Conservation (phyloP, 192 early-diverging fungal genomes). For the Mortierella hygrophila region DNA sequence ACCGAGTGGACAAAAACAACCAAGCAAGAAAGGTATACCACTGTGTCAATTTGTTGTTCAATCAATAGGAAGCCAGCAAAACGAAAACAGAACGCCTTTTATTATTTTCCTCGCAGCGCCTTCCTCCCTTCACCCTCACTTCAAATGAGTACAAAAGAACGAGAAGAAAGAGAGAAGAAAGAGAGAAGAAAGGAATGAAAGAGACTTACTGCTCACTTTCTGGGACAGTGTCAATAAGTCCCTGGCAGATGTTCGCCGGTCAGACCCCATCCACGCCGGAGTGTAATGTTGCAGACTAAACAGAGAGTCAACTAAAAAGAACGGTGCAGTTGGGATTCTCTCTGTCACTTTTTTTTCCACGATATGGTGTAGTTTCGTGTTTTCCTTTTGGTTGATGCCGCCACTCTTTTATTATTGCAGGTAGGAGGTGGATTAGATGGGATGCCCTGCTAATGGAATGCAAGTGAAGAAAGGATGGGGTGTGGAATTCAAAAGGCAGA, state of each 20-base stretch:
- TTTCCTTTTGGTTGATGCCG: neutral
- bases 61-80: neutral
- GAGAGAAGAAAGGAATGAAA: neutral
- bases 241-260: constrained; percentile 49
- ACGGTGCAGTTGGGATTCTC: neutral
- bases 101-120: neutral
- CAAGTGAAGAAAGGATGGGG: neutral
- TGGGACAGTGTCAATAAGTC: constrained; percentile 52
- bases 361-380: neutral
- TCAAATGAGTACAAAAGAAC: neutral
- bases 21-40: neutral
- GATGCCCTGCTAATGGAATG: neutral
- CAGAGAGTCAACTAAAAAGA: neutral
- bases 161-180: neutral
- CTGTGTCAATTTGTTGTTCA: neutral
- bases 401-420: neutral
- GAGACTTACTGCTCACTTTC: constrained; percentile 54
- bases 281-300: neutral
- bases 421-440: neutral
- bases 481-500: neutral
- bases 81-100: neutral
- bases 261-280: constrained; percentile 34
- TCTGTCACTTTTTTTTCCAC: neutral
- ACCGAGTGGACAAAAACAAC: neutral
- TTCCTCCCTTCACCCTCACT: neutral